Conservation (phyloP, 345 rosid genomes). For the Punica granatum region DNA sequence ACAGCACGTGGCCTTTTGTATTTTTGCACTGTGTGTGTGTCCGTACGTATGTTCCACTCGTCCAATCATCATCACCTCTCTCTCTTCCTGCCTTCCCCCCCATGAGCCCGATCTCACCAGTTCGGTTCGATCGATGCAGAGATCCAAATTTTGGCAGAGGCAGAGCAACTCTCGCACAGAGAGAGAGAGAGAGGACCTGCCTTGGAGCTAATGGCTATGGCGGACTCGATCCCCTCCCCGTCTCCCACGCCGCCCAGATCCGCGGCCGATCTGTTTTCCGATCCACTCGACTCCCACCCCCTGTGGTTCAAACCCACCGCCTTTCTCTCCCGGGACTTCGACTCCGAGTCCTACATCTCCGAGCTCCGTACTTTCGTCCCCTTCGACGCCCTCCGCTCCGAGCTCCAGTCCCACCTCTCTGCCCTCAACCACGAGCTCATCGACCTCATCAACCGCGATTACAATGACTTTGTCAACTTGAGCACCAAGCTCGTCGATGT, state of each 20-base stretch:
- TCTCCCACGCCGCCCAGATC: conserved; percentile 51
- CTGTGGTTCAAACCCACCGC: conserved; percentile 89
- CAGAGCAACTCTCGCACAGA: no score
- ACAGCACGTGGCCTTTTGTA: no score
- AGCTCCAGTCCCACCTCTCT: conserved; percentile 77
- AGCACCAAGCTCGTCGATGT: conserved; percentile 96
- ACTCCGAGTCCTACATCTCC: conserved; percentile 81
- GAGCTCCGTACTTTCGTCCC: conserved; percentile 98
- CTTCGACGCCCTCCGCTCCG: conserved; percentile 84
- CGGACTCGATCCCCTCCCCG: conserved; percentile 40
- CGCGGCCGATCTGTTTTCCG: conserved; percentile 77
- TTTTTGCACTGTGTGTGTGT: no score
- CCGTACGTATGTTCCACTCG: no score
- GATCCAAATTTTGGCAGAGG: background rate
- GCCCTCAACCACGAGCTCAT: conserved; percentile 92
- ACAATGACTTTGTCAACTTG: conserved; percentile 87
- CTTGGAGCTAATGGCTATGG: conserved; percentile 10
- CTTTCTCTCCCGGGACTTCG: conserved; percentile 74
- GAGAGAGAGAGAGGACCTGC: background rate
- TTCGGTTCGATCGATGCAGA: no score
- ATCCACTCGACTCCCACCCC: conserved; percentile 81
- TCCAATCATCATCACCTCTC: no score
- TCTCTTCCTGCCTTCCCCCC: no score
- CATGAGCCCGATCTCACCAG: no score
- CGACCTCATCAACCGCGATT: conserved; percentile 97